Evolutionary conservation across 2,329 filamentous ascomycete species (phyloP), one percentile per base, ranked within the genome.

Genomic region (Metarhizium rileyi): DNA sequence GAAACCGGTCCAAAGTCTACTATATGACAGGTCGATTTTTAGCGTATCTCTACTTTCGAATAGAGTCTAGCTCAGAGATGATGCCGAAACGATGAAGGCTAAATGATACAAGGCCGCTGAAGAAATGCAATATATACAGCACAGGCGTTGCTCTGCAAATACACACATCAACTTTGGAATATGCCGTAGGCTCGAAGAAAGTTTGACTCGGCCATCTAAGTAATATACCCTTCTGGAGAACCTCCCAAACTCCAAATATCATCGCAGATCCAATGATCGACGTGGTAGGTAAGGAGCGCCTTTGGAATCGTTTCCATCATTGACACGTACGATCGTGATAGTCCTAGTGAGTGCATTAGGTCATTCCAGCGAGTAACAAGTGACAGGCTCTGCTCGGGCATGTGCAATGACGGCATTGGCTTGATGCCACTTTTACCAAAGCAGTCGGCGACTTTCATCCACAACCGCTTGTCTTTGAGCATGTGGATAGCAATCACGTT

Each of bases 391-490:
- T 35, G 44, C 14, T 55, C 47, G 1, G 51, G 18, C 35, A 35
- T 36, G 8, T 30, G 8, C 6, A 51, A 49, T 9, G 46, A 22
- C 3, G 59, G 57, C 42, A 48, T 52, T 7, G 44, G 36, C 41
- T 60, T 59, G 46, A 64, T 50, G 38, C 62, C 62, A 4, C 52
- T 30, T 47, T 58, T 56, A 35, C 63, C 56, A 44, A 65, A 65
- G 50, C 57, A 61, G 35, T 55, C 48, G 25, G 62, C 61, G 18
- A 64, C 61, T 46, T 61, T 62, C 47, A 60, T 51, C 52, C 57
- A 65, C 1, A 53, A 23, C 22, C 44, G 38, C 47, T 57, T 55
- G 16, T 57, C 51, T 50, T 63, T 64, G 46, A 65, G 58, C 36
- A 59, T 45, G 48, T 64, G 62, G 1, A 64, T 48, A 5, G 57